phyloP scores from a whole-genome alignment of 2,329 filamentous ascomycete species.

The Penicillium sp. region DNA sequence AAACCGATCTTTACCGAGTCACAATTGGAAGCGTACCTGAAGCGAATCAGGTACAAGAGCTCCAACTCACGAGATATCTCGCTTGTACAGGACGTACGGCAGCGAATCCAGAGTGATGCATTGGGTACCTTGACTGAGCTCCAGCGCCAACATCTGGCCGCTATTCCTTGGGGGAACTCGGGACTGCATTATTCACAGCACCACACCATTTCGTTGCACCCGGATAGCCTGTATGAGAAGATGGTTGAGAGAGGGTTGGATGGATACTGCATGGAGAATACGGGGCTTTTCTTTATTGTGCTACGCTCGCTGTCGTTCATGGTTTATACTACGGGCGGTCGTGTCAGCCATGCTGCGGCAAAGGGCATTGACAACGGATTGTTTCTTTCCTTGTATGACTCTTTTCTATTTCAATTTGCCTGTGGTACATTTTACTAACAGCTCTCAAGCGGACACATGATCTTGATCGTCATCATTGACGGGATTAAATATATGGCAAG shows the following conservation, averaged over 20 bases:
- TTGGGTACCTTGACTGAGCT: constrained; percentile 33
- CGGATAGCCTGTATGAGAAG: constrained; percentile 53
- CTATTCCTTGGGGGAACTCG: constrained; percentile 58
- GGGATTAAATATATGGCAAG: constrained; percentile 44
- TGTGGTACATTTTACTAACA: neutral
- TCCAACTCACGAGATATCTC: constrained; percentile 10
- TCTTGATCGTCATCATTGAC: constrained; percentile 59
- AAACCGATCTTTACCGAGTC: constrained; percentile 33
- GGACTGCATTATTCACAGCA: constrained; percentile 55
- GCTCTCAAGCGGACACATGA: constrained; percentile 51
- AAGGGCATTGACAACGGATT: constrained; percentile 35
- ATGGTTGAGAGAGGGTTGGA: constrained; percentile 51
- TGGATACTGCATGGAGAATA: constrained; percentile 63
- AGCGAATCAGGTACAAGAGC: constrained; percentile 27
- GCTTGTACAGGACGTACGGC: constrained; percentile 27
- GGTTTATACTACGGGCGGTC: constrained; percentile 57
- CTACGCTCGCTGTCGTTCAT: constrained; percentile 52
- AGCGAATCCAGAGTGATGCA: constrained; percentile 28
- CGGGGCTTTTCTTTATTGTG: constrained; percentile 52
- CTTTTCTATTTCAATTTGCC: neutral
- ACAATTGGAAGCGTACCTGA: constrained; percentile 38
- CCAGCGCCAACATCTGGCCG: constrained; percentile 46
- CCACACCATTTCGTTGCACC: constrained; percentile 50
- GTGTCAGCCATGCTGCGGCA: constrained; percentile 40
- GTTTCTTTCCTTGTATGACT: constrained; percentile 49